A percentile compares a stretch with the other conserved stretches of the same genome.
Evolutionary conservation across 768 basidiomycete species (phyloP).

Genomic region (Mycena rebaudengoi): DNA sequence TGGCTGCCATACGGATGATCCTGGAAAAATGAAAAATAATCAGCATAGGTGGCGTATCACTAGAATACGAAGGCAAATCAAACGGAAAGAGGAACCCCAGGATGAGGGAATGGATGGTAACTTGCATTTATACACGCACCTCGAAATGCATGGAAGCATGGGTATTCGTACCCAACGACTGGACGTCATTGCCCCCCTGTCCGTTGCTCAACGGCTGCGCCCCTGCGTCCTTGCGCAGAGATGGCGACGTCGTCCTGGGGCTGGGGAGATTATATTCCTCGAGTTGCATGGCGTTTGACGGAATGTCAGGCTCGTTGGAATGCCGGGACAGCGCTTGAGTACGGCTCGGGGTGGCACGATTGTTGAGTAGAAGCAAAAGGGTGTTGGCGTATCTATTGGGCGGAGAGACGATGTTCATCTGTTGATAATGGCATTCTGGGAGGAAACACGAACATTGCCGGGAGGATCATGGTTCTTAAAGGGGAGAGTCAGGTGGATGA

Average conservation of each 20-base stretch:
- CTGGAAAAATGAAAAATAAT: background rate
- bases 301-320: background rate
- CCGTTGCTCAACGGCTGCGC: too few relatives aligned
- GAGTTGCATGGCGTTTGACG: too few relatives aligned
- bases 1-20: conserved; percentile 4
- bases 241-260: too few relatives aligned
- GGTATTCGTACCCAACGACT: background rate
- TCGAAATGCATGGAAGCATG: background rate
- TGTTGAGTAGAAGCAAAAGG: conserved; percentile 34
- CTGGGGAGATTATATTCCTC: too few relatives aligned
- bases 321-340: too few relatives aligned
- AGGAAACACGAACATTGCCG: conserved; percentile 20
- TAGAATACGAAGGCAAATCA: too few relatives aligned
- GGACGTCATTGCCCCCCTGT: background rate
- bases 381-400: conserved; percentile 31
- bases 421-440: too few relatives aligned
- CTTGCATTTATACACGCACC: too few relatives aligned
- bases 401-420: background rate
- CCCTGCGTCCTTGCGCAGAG: background rate
- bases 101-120: too few relatives aligned
- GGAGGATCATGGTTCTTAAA: conserved; percentile 25
- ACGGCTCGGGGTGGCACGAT: conserved; percentile 28
- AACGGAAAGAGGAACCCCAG: too few relatives aligned
- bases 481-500: background rate
- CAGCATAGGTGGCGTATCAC: too few relatives aligned